phyloP scores from a whole-genome alignment of 1,139 yeast species.

The Geotrichum macrosporum region DNA sequence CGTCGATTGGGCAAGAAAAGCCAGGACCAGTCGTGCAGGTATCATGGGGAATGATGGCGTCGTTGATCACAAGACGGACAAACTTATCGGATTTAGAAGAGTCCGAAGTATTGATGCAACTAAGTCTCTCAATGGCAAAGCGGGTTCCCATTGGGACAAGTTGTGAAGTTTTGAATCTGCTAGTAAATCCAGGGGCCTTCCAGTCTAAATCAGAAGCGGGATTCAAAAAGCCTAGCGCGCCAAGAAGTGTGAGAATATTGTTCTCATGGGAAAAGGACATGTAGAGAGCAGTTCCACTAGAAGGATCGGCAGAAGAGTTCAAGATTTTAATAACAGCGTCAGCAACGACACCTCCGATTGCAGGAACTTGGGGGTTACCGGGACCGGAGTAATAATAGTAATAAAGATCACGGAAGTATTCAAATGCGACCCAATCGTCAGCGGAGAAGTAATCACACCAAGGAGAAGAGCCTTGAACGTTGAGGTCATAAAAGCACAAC shows the following conservation, averaged over 20 bases:
- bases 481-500: slow-evolving; percentile 56
- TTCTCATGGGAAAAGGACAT: slow-evolving; percentile 58
- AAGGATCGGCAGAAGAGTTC: slow-evolving; percentile 38
- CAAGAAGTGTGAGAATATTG: slow-evolving; percentile 48
- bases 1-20: slow-evolving; percentile 49
- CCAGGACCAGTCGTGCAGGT: slow-evolving; percentile 58
- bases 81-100: slow-evolving; percentile 31
- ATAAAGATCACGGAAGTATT: slow-evolving; percentile 46
- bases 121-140: slow-evolving; percentile 49
- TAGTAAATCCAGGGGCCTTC: slow-evolving; percentile 41
- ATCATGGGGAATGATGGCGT: slow-evolving; percentile 55
- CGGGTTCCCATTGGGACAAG: slow-evolving; percentile 58
- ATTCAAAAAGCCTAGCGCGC: slow-evolving; percentile 50
- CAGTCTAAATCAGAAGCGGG: slow-evolving; percentile 39
- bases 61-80: slow-evolving; percentile 54
- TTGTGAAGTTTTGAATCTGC: slow-evolving; percentile 41
- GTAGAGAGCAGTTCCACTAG: slow-evolving; percentile 30
- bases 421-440: slow-evolving; percentile 50
- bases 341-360: slow-evolving; percentile 49
- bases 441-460: slow-evolving; percentile 52
- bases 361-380: slow-evolving; percentile 45
- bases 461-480: slow-evolving; percentile 51
- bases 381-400: slow-evolving; percentile 53
- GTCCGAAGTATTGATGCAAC: slow-evolving; percentile 33
- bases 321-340: slow-evolving; percentile 48